A percentile compares a stretch with the other conserved stretches of the same genome.
These are phyloP conservation scores for Skeletonema menzelii DNA, from an alignment of 108 stramenopile genomes.

Conservation along the genomic window DNA sequence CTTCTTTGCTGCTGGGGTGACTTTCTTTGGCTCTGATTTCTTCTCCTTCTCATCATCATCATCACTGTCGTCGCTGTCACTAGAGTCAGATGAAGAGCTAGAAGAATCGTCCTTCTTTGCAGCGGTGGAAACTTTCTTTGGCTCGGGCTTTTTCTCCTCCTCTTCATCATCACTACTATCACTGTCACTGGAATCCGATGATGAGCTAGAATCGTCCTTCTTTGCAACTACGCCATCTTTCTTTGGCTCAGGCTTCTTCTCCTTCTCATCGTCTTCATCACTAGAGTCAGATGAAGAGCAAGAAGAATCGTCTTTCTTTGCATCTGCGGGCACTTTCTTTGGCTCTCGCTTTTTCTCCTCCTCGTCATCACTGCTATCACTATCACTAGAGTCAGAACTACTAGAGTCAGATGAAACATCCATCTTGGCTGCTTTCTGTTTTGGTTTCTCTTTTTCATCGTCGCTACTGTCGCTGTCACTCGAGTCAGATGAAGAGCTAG, in stretches of 20 bases:
- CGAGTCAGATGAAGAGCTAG: constrained; percentile 30
- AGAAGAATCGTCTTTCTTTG: no score
- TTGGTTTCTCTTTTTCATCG: constrained; percentile 14
- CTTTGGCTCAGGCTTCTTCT: neutral
- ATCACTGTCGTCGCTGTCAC: constrained; percentile 15
- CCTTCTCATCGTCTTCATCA: constrained; percentile 7
- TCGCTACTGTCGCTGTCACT: constrained; percentile 17
- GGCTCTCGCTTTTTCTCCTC: no score
- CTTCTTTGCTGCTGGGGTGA: neutral
- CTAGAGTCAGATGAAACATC: neutral
- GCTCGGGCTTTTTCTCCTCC: neutral
- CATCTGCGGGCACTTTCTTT: no score
- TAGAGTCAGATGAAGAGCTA: constrained; percentile 5
- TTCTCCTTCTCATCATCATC: constrained; percentile 16
- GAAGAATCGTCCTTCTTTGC: constrained; percentile 27
- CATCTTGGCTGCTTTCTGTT: constrained; percentile 19
- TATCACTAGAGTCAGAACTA: constrained; percentile 6
- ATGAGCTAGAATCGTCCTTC: constrained; percentile 23
- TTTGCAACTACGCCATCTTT: constrained; percentile 2
- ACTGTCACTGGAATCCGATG: neutral
- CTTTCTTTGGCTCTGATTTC: neutral
- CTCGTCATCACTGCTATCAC: no score
- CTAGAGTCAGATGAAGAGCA: constrained; percentile 11
- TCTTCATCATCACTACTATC: constrained; percentile 16
- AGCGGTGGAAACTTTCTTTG: neutral